These are phyloP conservation scores for Cyclotella sp. DNA, from an alignment of 108 stramenopile genomes.

Conservation along the genomic window DNA sequence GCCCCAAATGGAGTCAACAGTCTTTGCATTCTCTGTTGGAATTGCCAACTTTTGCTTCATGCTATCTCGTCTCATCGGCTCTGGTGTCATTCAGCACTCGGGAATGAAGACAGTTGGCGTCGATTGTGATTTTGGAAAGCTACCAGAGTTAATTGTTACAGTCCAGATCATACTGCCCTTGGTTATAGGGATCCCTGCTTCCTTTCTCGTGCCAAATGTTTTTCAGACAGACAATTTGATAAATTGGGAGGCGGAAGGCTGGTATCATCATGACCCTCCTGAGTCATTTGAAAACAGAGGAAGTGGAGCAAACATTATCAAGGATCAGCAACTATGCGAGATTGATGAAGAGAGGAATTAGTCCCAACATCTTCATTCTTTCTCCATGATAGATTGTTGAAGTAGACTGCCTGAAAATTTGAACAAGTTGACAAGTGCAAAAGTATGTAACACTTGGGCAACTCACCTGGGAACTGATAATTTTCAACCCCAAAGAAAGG, in stretches of 20 bases:
- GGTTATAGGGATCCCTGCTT: conserved; percentile 38
- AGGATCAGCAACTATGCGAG: too few species aligned
- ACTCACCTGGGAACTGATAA: too few species aligned
- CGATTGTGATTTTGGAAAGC: conserved; percentile 41
- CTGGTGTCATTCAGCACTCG: conserved; percentile 41
- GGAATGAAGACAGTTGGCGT: conserved; percentile 51
- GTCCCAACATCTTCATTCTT: too few species aligned
- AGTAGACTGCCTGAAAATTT: too few species aligned
- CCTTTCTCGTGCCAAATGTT: conserved; percentile 45
- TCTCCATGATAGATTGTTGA: too few species aligned
- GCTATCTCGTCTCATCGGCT: conserved; percentile 43
- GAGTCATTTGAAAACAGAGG: too few species aligned
- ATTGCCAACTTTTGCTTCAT: conserved; percentile 49
- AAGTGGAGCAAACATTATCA: too few species aligned
- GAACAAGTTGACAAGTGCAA: too few species aligned
- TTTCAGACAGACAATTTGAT: conserved; percentile 49
- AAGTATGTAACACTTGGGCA: too few species aligned
- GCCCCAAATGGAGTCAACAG: conserved; percentile 42
- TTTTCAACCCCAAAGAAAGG: too few species aligned
- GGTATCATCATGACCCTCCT: conserved; percentile 21
- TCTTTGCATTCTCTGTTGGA: conserved; percentile 50
- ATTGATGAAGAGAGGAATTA: too few species aligned
- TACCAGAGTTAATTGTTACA: conserved; percentile 41
- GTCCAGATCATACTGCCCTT: conserved; percentile 43
- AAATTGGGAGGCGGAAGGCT: conserved; percentile 47